Percentiles rank a stretch among this genome's conserved stretches.
Evolutionary conservation across 192 early-diverging fungal genomes (phyloP).

Genomic region (Backusella macrospora): DNA sequence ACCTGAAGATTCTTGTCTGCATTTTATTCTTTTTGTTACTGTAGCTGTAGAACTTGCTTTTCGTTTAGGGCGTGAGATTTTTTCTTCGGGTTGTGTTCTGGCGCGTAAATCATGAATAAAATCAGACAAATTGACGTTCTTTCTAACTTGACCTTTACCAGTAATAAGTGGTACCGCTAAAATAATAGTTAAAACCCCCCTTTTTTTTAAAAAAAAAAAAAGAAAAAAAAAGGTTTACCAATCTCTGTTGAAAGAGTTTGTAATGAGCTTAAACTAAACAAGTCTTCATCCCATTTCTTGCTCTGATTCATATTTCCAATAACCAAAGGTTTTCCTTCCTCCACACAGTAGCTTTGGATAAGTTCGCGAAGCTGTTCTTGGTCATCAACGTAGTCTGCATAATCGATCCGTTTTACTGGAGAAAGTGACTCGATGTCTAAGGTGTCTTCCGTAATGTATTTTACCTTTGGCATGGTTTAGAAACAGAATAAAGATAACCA

Average conservation of each 20-base stretch:
- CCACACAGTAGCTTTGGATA: slow-evolving; percentile 24
- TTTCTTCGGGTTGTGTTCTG: neutral
- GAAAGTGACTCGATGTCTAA: neutral
- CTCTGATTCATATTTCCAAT: slow-evolving; percentile 24
- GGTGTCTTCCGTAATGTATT: neutral
- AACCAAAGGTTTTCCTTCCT: slow-evolving; percentile 21
- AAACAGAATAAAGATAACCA: too few species aligned
- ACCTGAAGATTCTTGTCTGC: too few species aligned
- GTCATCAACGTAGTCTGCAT: neutral
- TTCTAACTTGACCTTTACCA: neutral
- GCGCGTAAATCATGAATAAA: neutral
- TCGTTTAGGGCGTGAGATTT: neutral
- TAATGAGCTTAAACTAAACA: slow-evolving; percentile 9
- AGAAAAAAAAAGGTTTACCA: neutral
- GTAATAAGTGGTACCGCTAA: neutral
- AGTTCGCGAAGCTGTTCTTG: neutral
- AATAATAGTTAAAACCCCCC: neutral
- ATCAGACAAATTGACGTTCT: neutral
- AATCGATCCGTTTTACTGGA: neutral
- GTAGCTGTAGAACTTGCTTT: too few species aligned
- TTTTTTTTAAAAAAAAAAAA: neutral
- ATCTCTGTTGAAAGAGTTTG: neutral
- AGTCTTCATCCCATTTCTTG: neutral
- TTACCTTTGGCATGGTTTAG: neutral
- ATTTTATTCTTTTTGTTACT: too few species aligned